Conservation (phyloP, 805 yeast genomes). For the Cyberlindnera mycetangii region DNA sequence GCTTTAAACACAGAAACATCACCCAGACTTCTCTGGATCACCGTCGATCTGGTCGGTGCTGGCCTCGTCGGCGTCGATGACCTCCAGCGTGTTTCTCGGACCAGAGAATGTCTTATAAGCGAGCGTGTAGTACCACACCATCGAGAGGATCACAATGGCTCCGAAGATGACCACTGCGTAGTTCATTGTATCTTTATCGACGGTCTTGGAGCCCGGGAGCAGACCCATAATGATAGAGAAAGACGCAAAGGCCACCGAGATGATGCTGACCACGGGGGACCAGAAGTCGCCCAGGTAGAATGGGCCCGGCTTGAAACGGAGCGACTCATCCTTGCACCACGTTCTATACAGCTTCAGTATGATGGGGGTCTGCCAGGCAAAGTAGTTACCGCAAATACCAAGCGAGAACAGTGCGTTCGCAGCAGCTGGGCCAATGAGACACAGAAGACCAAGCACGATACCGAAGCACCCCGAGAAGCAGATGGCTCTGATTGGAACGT, state of each 20-base stretch:
- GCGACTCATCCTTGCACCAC: slow-evolving; percentile 37
- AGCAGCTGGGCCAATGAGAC: slow-evolving; percentile 41
- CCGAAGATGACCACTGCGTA: slow-evolving; percentile 66
- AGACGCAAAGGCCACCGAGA: slow-evolving; percentile 46
- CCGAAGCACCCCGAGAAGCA: slow-evolving; percentile 38
- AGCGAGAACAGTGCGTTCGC: slow-evolving; percentile 45
- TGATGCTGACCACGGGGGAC: slow-evolving; percentile 44
- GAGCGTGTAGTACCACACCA: slow-evolving; percentile 47
- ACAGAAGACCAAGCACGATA: slow-evolving; percentile 37
- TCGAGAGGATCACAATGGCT: slow-evolving; percentile 58
- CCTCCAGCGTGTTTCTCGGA: slow-evolving; percentile 34
- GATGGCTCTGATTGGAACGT: slow-evolving; percentile 69
- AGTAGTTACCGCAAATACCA: slow-evolving; percentile 41
- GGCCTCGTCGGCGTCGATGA: background rate
- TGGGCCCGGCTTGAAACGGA: slow-evolving; percentile 59
- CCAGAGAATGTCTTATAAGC: slow-evolving; percentile 59
- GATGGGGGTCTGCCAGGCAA: slow-evolving; percentile 41
- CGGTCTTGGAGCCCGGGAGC: slow-evolving; percentile 51
- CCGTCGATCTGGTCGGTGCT: slow-evolving; percentile 6
- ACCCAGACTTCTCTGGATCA: no score
- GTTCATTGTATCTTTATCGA: slow-evolving; percentile 53
- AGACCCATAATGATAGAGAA: slow-evolving; percentile 55
- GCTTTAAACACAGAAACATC: no score
- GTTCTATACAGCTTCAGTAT: slow-evolving; percentile 35
- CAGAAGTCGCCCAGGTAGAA: slow-evolving; percentile 54